Conservation (phyloP, 331 rosid genomes). For the Ulmus americana region DNA sequence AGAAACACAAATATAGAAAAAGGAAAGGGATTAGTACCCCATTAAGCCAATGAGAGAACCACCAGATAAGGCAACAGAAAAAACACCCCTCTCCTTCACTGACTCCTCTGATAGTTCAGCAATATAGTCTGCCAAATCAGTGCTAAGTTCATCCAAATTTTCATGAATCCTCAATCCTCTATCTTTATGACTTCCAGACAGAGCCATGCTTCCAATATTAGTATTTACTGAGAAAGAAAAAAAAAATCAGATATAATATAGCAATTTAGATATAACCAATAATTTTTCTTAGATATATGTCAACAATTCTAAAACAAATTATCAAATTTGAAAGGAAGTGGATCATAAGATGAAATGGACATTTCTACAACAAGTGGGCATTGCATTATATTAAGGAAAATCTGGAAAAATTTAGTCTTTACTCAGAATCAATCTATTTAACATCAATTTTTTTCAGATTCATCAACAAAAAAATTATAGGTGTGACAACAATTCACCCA, state of each 20-base stretch:
- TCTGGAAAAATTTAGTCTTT: constrained; percentile 18
- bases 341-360: constrained; percentile 8
- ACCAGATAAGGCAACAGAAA: constrained; percentile 91
- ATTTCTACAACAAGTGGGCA: constrained; percentile 26
- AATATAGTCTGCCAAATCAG: constrained; percentile 82
- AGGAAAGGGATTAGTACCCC: constrained; percentile 72
- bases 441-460: not conserved
- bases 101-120: constrained; percentile 83
- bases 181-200: constrained; percentile 37
- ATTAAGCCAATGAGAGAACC: constrained; percentile 95
- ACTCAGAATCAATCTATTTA: not conserved
- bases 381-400: constrained; percentile 17
- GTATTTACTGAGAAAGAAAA: not conserved
- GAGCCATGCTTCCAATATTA: constrained; percentile 51
- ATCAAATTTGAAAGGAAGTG: constrained; percentile 13
- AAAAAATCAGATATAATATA: constrained; percentile 5
- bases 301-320: constrained; percentile 7
- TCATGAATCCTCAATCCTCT: constrained; percentile 77
- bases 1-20: constrained; percentile 25
- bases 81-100: constrained; percentile 83
- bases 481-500: constrained; percentile 10
- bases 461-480: not conserved
- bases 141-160: constrained; percentile 77
- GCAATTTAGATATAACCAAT: not conserved
- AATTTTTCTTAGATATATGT: constrained; percentile 14